Evolutionary conservation across 176 grass and related monocot species (phyloP), one percentile per base, ranked within the genome.

Genomic region (Thalia dealbata): DNA sequence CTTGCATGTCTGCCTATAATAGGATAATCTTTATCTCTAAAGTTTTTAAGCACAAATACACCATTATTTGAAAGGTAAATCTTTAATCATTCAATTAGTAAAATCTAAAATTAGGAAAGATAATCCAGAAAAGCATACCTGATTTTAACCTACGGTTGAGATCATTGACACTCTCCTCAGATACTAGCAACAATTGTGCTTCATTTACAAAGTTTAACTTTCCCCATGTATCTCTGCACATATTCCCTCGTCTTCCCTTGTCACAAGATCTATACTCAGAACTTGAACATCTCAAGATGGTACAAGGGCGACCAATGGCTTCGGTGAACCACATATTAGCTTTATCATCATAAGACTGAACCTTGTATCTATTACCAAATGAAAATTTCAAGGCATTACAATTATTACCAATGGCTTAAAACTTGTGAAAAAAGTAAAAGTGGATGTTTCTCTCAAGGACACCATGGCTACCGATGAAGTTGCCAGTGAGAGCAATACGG

Each of bases 171-270:
- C 93, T 97, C 69, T 81, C 86, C 82, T 92, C 93, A 65, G 87
- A 88, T 78, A 92, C 76, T 68, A 97, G 79, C 45, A 92, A 74
- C 42, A 97, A 23, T 52, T 97, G 93, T 76, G 84, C 93, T 81
- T 97, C 93, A 14, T 97, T 97, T 29, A 84, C 89, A 78, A 97
- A 97, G 77, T 43, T 88, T 73, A 97, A 74, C 67, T 88, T 91
- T 67, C 93, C 92, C 80, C 21, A 30, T 69, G 77, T 81, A 80
- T 92, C 84, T 79, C 93, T 88, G 80, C 93, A 97, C 41, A 64
- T 50, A 30, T 55, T 71, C 61, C 55, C 79, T 30, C 77, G 78
- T 44, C 67, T 51, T 73, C 72, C 70, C 0, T 41, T 25, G 69
- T 64, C 62, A 73, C 79, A 83, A 24, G 78, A 69, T 21, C 71